Percentiles rank a stretch among this genome's conserved stretches.
Conservation (phyloP, 768 basidiomycete species). For the Floccularia luteovirens region DNA sequence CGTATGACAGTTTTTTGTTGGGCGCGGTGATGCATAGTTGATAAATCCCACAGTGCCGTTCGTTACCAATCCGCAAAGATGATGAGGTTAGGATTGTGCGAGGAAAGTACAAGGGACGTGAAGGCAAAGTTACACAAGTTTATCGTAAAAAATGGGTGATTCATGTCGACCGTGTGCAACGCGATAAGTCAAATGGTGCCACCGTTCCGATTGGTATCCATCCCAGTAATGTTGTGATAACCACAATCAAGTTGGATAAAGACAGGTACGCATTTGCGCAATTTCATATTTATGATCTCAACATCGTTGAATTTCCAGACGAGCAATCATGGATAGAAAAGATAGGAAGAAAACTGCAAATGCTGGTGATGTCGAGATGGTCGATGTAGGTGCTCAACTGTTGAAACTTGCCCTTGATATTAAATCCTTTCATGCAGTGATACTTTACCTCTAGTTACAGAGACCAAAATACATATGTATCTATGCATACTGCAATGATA, state of each 20-base stretch:
- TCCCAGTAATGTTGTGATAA: constrained; percentile 95
- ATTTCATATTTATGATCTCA: neutral
- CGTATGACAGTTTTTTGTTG: constrained; percentile 44
- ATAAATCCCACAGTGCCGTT: constrained; percentile 54
- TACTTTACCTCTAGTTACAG: constrained; percentile 16
- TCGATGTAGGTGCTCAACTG: constrained; percentile 49
- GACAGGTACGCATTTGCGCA: constrained; percentile 48
- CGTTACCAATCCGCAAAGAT: constrained; percentile 93
- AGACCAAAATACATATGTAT: constrained; percentile 58
- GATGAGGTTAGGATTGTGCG: constrained; percentile 97
- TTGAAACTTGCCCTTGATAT: constrained; percentile 19
- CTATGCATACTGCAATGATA: constrained; percentile 52
- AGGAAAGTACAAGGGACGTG: constrained; percentile 97
- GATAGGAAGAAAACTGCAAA: constrained; percentile 59
- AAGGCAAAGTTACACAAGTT: constrained; percentile 96
- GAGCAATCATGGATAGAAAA: constrained; percentile 84
- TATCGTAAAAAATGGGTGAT: constrained; percentile 99
- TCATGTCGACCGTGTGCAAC: constrained; percentile 95
- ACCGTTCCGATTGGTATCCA: constrained; percentile 91
- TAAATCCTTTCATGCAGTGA: constrained; percentile 16
- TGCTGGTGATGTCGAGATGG: constrained; percentile 65
- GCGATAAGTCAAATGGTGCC: constrained; percentile 96
- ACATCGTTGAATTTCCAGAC: constrained; percentile 30
- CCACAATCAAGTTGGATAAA: constrained; percentile 88
- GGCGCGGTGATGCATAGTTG: neutral